phyloP scores from a whole-genome alignment of 192 early-diverging fungal genomes.

The Dissophora globulifera region DNA sequence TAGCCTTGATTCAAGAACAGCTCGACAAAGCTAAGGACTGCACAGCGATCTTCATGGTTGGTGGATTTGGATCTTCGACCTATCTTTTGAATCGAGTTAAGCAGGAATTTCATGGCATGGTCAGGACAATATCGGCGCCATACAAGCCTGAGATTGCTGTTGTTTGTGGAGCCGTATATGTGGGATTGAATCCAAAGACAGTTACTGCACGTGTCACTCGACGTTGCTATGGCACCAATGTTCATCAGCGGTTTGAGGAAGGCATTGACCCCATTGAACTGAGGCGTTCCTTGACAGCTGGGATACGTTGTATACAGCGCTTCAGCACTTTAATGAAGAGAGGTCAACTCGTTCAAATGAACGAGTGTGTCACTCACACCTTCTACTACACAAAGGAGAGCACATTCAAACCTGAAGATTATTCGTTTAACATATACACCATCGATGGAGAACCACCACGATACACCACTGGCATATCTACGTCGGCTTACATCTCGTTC shows the following conservation, averaged over 20 bases:
- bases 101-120: conserved; percentile 41
- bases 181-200: conserved; percentile 52
- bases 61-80: conserved; percentile 53
- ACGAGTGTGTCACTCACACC: no score
- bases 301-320: not conserved
- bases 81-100: conserved; percentile 51
- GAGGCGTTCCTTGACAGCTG: not conserved
- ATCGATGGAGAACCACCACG: no score
- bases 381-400: no score
- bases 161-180: conserved; percentile 55
- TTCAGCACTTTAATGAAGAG: no score
- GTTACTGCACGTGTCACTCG: conserved; percentile 56
- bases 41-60: conserved; percentile 54
- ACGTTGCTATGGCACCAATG: conserved; percentile 52
- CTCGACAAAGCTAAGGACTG: conserved; percentile 19
- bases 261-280: not conserved
- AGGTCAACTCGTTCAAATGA: no score
- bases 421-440: no score
- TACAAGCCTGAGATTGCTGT: conserved; percentile 55
- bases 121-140: conserved; percentile 52
- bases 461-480: no score
- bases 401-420: no score
- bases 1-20: conserved; percentile 54
- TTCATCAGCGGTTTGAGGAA: not conserved
- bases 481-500: no score